Base-by-base conservation (phyloP, 208 protist species). In the Crithidia sp. region DNA sequence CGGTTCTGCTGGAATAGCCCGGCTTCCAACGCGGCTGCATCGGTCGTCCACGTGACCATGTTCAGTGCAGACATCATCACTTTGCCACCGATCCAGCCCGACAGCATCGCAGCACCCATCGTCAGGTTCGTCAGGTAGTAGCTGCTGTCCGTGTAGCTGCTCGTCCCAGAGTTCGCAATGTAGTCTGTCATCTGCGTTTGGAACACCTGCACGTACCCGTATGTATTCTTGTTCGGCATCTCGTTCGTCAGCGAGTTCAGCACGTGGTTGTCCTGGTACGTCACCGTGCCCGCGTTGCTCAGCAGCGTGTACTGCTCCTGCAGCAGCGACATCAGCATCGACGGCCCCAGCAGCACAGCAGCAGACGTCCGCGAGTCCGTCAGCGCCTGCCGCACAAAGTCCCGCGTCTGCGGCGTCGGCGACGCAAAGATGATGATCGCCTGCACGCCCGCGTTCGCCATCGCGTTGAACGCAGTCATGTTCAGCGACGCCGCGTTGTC, bases 1-100 rank as follows among this genome's bases (percentile, higher is more conserved):
- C 85, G 81, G 19, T 82, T 78, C 62, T 93, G 88, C 3, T 60
- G 5, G 62, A 88, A 89, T 2, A 89, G 19, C 7, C 66, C 58
- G 0, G 12, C 10, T 67, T 71, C 7, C 67, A 76, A 88, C 7
- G 66, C 57, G 2, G 54, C 8, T 5, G 74, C 61, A 65, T 66
- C 56, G 13, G 12, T 9, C 37, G 61, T 67, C 67, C 69, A 77
- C 0, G 10, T 13, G 39, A 59, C 41, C 28, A 59, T 16, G 19
- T 17, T 4, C 41, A 91, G 56, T 5, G 77, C 65, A 50, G 59
- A 28, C 39, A 75, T 4, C 5, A 89, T 14, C 49, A 77, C 65
- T 37, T 70, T 78, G 17, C 75, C 86, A 12, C 47, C 36, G 14
- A 89, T 39, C 84, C 86, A 91, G 13, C 86, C 83, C 7, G 55